Evolutionary conservation across 176 grass and related monocot species (phyloP).

Genomic region (Chloris gayana): DNA sequence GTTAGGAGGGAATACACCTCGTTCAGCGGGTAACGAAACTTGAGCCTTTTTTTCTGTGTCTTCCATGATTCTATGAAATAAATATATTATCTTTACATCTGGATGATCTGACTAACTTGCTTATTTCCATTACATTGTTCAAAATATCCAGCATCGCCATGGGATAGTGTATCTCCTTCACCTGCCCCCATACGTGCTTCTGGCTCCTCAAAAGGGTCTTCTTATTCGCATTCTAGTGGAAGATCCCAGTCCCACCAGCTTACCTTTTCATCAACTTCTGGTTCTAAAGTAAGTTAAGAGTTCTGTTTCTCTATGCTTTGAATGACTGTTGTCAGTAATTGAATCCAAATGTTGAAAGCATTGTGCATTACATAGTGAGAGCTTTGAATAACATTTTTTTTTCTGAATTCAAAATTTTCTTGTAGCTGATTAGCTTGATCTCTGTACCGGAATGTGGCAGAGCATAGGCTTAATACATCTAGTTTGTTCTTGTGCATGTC

Average conservation of each 20-base stretch:
- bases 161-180: slow-evolving; percentile 85
- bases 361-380: background rate
- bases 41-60: slow-evolving; percentile 4
- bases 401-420: background rate
- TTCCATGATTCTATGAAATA: slow-evolving; percentile 26
- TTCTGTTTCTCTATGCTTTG: slow-evolving; percentile 7
- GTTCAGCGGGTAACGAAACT: slow-evolving; percentile 49
- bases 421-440: background rate
- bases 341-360: background rate
- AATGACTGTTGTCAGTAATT: background rate
- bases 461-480: background rate
- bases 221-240: slow-evolving; percentile 58
- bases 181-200: slow-evolving; percentile 78
- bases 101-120: background rate
- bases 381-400: background rate
- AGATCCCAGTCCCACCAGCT: slow-evolving; percentile 77
- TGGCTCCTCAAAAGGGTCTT: slow-evolving; percentile 83
- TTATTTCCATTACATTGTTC: background rate
- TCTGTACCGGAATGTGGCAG: background rate
- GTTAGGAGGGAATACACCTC: slow-evolving; percentile 74
- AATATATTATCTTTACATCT: slow-evolving; percentile 25
- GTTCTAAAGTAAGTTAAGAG: slow-evolving; percentile 60
- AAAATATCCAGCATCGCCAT: slow-evolving; percentile 66
- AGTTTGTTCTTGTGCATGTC: background rate
- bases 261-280: slow-evolving; percentile 51